A percentile compares a stretch with the other conserved stretches of the same genome.
Evolutionary conservation across 1,284 basidiomycete genomes (phyloP).

Genomic region (Lentinus polychrous): DNA sequence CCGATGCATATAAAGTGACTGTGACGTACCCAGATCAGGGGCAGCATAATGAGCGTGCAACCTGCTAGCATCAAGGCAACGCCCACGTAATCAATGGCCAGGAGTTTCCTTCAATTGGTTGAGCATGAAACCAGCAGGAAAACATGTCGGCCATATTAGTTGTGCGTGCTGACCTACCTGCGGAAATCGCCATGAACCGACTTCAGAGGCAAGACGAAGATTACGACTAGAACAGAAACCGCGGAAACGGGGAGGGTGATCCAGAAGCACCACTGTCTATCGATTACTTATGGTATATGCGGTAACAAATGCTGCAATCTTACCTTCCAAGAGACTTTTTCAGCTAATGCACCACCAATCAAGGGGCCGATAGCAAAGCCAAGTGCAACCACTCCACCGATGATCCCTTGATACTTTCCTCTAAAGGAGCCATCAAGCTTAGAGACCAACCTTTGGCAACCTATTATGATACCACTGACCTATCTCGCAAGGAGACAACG

Average conservation of each 20-base stretch:
- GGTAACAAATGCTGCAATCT: conserved; percentile 10
- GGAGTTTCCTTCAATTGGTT: conserved; percentile 40
- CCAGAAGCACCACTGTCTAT: conserved; percentile 55
- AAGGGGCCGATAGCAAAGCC: conserved; percentile 51
- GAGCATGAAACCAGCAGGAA: background rate
- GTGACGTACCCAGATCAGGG: conserved; percentile 62
- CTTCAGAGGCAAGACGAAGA: conserved; percentile 61
- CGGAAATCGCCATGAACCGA: conserved; percentile 52
- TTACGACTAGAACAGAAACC: conserved; percentile 44
- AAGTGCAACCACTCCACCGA: conserved; percentile 42
- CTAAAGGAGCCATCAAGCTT: conserved; percentile 14
- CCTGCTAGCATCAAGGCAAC: conserved; percentile 50
- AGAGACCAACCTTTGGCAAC: conserved; percentile 1
- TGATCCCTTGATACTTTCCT: conserved; percentile 62
- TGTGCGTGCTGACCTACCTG: conserved; percentile 24
- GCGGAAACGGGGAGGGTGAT: conserved; percentile 57
- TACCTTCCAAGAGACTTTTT: conserved; percentile 59
- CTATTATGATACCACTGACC: conserved; percentile 31
- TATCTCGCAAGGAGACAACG: conserved; percentile 52
- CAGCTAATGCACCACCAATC: conserved; percentile 48
- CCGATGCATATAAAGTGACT: background rate
- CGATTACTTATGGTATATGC: background rate
- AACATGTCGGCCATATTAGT: background rate
- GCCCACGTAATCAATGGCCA: conserved; percentile 64
- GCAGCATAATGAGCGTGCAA: conserved; percentile 59